Evolutionary conservation across 352 stramenopile species (phyloP).

Genomic region (Phytopythium delawarense): DNA sequence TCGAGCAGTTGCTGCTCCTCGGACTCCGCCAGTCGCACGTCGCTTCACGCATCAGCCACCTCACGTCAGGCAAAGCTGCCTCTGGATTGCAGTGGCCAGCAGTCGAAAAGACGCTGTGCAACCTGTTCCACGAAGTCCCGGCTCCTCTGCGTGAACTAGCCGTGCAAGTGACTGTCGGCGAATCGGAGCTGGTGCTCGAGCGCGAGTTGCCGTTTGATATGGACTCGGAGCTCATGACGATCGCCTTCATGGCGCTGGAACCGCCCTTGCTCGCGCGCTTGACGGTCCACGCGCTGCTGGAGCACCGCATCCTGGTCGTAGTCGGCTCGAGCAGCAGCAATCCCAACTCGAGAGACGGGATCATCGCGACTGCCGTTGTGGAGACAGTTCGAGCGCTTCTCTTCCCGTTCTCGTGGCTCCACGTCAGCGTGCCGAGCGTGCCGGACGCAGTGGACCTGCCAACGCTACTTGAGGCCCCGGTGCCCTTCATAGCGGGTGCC

Average conservation of each 20-base stretch:
- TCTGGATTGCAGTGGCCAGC: constrained; percentile 3
- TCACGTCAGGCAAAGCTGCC: not conserved
- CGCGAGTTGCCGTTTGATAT: constrained; percentile 46
- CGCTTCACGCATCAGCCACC: not conserved
- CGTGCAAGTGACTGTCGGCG: constrained; percentile 30
- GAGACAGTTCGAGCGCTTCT: constrained; percentile 39
- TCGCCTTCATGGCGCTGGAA: constrained; percentile 42
- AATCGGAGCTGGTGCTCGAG: constrained; percentile 31
- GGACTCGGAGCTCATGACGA: constrained; percentile 43
- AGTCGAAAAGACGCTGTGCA: constrained; percentile 40
- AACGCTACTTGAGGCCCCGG: constrained; percentile 46
- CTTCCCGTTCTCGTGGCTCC: constrained; percentile 47
- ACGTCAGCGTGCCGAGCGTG: constrained; percentile 51
- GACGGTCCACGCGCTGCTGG: constrained; percentile 41
- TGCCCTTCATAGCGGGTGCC: constrained; percentile 46
- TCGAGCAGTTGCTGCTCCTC: constrained; percentile 50
- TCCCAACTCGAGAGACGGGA: constrained; percentile 22
- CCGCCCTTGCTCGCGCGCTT: constrained; percentile 28
- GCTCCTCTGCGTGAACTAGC: constrained; percentile 29
- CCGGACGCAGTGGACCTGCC: constrained; percentile 43
- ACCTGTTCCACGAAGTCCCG: constrained; percentile 50
- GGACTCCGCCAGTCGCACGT: constrained; percentile 25
- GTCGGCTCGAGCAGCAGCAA: not conserved
- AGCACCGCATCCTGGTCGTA: constrained; percentile 45
- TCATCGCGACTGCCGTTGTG: constrained; percentile 41